phyloP scores from a whole-genome alignment of 2,329 filamentous ascomycete genomes.

The Cladophialophora exuberans region DNA sequence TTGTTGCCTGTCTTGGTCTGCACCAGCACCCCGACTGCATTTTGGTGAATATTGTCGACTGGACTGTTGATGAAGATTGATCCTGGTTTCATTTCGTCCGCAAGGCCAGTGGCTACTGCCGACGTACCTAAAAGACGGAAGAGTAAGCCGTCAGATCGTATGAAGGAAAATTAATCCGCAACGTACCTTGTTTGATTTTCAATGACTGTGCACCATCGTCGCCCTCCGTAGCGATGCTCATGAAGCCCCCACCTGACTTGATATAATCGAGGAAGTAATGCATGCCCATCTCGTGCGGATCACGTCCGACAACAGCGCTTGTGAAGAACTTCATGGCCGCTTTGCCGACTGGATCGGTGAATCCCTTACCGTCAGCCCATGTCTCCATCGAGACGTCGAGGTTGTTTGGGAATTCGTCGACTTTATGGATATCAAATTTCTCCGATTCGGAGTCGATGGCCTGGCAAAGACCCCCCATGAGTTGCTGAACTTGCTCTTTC shows the following conservation, averaged over 20 bases:
- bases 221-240: conserved; percentile 56
- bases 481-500: background rate
- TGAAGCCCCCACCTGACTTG: conserved; percentile 54
- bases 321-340: conserved; percentile 31
- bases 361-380: conserved; percentile 14
- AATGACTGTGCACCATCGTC: conserved; percentile 58
- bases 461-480: conserved; percentile 14
- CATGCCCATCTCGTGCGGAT: conserved; percentile 54
- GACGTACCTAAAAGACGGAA: conserved; percentile 18
- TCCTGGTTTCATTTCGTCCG: conserved; percentile 18
- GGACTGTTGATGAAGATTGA: conserved; percentile 19
- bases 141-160: background rate
- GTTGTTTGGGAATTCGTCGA: conserved; percentile 8
- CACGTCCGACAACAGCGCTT: conserved; percentile 49
- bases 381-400: conserved; percentile 18
- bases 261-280: conserved; percentile 60
- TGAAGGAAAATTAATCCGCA: conserved; percentile 37
- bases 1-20: conserved; percentile 28
- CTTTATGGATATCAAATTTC: conserved; percentile 14
- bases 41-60: conserved; percentile 31
- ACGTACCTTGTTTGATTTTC: conserved; percentile 51
- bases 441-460: conserved; percentile 4
- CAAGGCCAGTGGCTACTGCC: conserved; percentile 21
- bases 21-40: conserved; percentile 41
- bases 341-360: conserved; percentile 3